Conservation (phyloP, 2,329 filamentous ascomycete genomes). For the Lecanicillium sp. region DNA sequence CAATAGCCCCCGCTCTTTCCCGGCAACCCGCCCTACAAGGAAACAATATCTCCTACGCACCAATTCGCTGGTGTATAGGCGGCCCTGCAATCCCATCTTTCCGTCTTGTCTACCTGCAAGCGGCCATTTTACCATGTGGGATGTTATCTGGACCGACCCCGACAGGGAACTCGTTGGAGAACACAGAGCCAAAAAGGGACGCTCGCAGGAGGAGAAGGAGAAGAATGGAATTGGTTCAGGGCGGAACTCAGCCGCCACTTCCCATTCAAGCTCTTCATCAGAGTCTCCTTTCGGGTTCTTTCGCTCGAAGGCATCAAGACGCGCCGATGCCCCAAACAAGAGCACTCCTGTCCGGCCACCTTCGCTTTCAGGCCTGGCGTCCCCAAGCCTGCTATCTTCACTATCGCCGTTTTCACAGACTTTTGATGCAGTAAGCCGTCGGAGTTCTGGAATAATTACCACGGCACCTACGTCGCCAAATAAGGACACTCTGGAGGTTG, state of each 20-base stretch:
- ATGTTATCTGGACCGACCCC: slow-evolving; percentile 51
- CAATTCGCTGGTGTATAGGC: not conserved
- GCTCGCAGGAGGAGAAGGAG: slow-evolving; percentile 20
- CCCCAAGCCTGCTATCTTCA: slow-evolving; percentile 18
- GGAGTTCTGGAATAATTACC: slow-evolving; percentile 14
- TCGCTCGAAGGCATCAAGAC: slow-evolving; percentile 11
- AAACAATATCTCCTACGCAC: not conserved
- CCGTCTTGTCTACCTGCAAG: no score
- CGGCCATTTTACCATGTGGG: slow-evolving; percentile 38
- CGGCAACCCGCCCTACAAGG: no score
- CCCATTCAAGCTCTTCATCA: slow-evolving; percentile 11
- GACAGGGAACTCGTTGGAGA: slow-evolving; percentile 46
- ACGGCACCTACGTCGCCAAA: slow-evolving; percentile 7
- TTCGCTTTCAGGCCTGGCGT: slow-evolving; percentile 15
- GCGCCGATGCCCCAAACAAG: slow-evolving; percentile 13
- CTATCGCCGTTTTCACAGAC: slow-evolving; percentile 17
- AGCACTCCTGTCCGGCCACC: slow-evolving; percentile 12
- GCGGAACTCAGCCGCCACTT: slow-evolving; percentile 22
- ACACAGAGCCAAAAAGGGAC: slow-evolving; percentile 38
- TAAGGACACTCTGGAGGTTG: not conserved
- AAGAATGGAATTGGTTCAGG: slow-evolving; percentile 12
- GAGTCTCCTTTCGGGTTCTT: slow-evolving; percentile 9
- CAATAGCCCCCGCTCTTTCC: no score
- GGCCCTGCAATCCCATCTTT: not conserved
- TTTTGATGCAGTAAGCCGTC: slow-evolving; percentile 17